Evolutionary conservation across 106 monocot species (phyloP), one percentile per base, ranked within the genome.

Genomic region (Dendrobium nobile): DNA sequence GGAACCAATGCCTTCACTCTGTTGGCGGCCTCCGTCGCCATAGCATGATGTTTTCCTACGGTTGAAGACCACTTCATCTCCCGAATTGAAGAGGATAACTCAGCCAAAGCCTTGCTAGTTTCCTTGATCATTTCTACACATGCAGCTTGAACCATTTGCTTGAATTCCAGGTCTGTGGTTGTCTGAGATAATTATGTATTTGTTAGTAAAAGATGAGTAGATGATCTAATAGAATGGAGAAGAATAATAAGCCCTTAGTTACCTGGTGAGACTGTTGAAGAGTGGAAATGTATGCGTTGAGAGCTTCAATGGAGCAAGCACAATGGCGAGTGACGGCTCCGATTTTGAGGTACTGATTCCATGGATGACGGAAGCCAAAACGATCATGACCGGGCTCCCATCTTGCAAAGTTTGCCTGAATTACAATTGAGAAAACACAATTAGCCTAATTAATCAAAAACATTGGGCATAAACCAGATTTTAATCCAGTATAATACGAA

Each of bases 341-440:
- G 48, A 94, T 79, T 56, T 82, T 86, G 19, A 78, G 87, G 79
- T 94, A 94, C 41, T 88, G 94, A 9, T 77, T 82, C 94, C 91
- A 91, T 3, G 89, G 91, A 75, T 91, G 88, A 0, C 83, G 77
- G 61, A 88, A 94, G 9, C 81, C 41, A 77, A 91, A 93, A 7
- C 75, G 64, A 11, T 89, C 86, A 54, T 94, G 93, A 3, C 84
- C 31, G 1, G 91, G 93, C 70, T 94, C 93, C 91, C 93, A 94
- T 54, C 85, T 85, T 20, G 91, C 93, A 47, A 93, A 85, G 74
- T 91, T 91, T 4, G 84, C 84, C 91, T 93, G 78, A 42, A 81
- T 75, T 54, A 51, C 48, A 55, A 31, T 64, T 18, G 0, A 33
- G 2, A 72, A 72, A 37, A 28, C 72, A 33, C 2, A 37, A 17